Conservation (phyloP, 345 rosid species). For the Eucalyptus grandis region DNA sequence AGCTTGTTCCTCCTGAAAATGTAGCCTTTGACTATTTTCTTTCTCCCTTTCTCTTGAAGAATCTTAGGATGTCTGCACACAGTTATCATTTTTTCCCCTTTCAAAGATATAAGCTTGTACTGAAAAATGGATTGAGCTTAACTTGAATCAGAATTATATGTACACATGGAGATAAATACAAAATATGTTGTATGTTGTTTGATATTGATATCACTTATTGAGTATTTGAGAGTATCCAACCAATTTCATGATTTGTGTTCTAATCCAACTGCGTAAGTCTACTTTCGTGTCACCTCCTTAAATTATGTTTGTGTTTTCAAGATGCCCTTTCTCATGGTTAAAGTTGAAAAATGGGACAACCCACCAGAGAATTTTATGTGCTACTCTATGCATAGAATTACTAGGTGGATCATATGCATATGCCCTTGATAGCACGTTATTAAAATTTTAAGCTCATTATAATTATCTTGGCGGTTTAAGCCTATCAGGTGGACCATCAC, state of each 20-base stretch:
- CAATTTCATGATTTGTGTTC: background rate
- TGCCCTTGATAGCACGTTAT: too few relatives aligned
- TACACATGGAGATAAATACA: background rate
- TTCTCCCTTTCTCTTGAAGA: too few relatives aligned
- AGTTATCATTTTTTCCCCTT: too few relatives aligned
- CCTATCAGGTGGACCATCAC: background rate
- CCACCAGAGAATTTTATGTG: background rate
- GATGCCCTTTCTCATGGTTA: background rate
- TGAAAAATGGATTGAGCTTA: background rate
- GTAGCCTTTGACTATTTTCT: too few relatives aligned
- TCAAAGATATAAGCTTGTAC: too few relatives aligned
- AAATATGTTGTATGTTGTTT: background rate
- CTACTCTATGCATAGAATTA: too few relatives aligned
- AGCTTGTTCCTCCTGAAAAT: too few relatives aligned
- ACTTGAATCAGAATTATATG: background rate
- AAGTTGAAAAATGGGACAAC: background rate
- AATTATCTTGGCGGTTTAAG: background rate
- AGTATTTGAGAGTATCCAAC: background rate
- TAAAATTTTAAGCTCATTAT: too few relatives aligned
- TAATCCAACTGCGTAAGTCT: too few relatives aligned
- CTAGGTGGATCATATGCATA: too few relatives aligned
- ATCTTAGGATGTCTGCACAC: too few relatives aligned
- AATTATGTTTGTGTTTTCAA: background rate
- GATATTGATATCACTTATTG: background rate
- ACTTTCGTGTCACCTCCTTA: background rate